Evolutionary conservation across 305 asterid genomes (phyloP).

Genomic region (Salvia sclarea): DNA sequence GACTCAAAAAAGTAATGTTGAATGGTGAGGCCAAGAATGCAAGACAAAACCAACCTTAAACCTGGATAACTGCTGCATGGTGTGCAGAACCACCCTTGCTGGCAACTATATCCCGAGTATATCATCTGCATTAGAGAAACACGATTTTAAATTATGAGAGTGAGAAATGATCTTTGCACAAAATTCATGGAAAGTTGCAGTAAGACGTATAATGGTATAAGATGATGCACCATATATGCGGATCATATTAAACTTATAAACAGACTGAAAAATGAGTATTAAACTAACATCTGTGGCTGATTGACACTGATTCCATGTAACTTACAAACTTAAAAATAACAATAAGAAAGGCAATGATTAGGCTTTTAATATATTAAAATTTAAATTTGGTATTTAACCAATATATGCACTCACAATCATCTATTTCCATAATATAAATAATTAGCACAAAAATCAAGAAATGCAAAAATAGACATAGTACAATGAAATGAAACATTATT

Average conservation of each 20-base stretch:
- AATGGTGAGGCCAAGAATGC: slow-evolving; percentile 12
- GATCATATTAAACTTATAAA: not conserved
- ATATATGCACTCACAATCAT: not conserved
- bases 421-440: not conserved
- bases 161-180: slow-evolving; percentile 8
- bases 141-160: slow-evolving; percentile 12
- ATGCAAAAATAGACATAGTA: not conserved
- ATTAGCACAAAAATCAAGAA: not conserved
- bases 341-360: not conserved
- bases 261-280: not conserved
- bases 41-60: slow-evolving; percentile 47
- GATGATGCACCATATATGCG: not conserved
- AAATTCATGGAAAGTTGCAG: slow-evolving; percentile 11
- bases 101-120: slow-evolving; percentile 92
- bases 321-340: not conserved
- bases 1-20: not conserved
- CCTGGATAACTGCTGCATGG: slow-evolving; percentile 86
- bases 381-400: not conserved
- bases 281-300: slow-evolving; percentile 1
- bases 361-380: not conserved
- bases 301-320: slow-evolving; percentile 4
- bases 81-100: slow-evolving; percentile 93
- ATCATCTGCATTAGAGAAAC: slow-evolving; percentile 44
- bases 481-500: not conserved
- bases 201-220: slow-evolving; percentile 6